Evolutionary conservation across 305 asterid species (phyloP), one percentile per base, ranked within the genome.

Genomic region (Plantago coronopus): DNA sequence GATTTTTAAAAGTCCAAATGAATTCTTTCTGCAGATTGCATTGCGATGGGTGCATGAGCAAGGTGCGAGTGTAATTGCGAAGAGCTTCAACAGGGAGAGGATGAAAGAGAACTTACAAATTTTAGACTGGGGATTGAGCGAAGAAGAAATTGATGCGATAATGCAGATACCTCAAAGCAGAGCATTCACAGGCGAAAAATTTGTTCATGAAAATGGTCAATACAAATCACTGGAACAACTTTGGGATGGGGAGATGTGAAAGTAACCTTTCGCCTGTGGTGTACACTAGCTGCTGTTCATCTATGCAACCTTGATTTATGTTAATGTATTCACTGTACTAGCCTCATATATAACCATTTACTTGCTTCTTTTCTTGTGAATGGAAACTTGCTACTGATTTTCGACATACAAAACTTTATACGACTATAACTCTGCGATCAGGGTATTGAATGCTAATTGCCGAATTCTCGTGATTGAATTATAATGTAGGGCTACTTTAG

Each of bases 161-260:
- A 49, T 43, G 17, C 53, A 49, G 20, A 76, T 80, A n/a, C 81
- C 78, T 65, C 84, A 80, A 65, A 4, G 43, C 1, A 72, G 18
- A 64, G 73, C 42, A 5, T 27, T 16, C 17, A 50, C 1, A 12
- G 81, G 68, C 7, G 62, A 67, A 0, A 0, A 9, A 0, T 79
- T 57, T 59, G 34, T 72, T 37, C 53, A 51, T 20, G 72, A 66
- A 43, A 68, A 57, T 22, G 84, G 79, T 3, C 81, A 49, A 21
- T 59, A 65, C 61, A 75, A 72, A 48, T 73, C 82, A 2, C 14
- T 63, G 15, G 72, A 74, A 38, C 68, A 78, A 57, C 46, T 83
- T 6, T 83, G 89, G 86, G 86, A 83, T 68, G 84, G 78, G n/a
- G 84, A 82, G 22, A 54, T 74, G 29, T 61, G 46, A 72, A 46